phyloP scores from a whole-genome alignment of 1,139 yeast genomes.

The Lodderomyces pseudojiufengensis region DNA sequence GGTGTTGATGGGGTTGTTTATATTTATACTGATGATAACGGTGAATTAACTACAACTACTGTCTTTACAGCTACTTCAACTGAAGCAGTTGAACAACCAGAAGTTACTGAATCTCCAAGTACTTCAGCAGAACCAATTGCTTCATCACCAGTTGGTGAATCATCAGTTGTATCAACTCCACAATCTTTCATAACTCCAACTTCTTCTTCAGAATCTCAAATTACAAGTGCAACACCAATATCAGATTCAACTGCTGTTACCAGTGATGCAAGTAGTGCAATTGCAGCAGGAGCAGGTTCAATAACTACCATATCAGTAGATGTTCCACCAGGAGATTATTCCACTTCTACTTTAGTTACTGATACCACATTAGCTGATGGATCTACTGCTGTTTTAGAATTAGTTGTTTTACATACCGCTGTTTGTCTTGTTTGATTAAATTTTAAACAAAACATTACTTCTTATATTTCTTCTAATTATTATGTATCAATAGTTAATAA shows the following conservation, averaged over 20 bases:
- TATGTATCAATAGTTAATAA: too few relatives aligned
- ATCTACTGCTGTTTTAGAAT: slow-evolving; percentile 28
- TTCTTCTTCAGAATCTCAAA: slow-evolving; percentile 3
- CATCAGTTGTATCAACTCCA: slow-evolving; percentile 2
- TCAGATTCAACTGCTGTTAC: too few relatives aligned
- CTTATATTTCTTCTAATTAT: slow-evolving; percentile 3
- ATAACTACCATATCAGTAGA: slow-evolving; percentile 12
- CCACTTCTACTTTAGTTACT: slow-evolving; percentile 23
- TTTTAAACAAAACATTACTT: neutral
- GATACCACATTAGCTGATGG: slow-evolving; percentile 25
- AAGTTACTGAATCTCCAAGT: slow-evolving; percentile 5
- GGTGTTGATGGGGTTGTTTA: slow-evolving; percentile 33
- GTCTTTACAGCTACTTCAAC: slow-evolving; percentile 22
- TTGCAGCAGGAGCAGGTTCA: slow-evolving; percentile 5
- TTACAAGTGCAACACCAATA: slow-evolving; percentile 1
- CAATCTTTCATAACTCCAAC: slow-evolving; percentile 2
- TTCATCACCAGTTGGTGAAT: slow-evolving; percentile 2
- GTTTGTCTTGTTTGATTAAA: slow-evolving; percentile 16
- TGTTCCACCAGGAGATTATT: slow-evolving; percentile 24
- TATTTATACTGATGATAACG: slow-evolving; percentile 29
- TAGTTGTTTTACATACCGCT: slow-evolving; percentile 30
- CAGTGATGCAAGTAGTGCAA: slow-evolving; percentile 6
- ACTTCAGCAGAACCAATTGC: slow-evolving; percentile 2
- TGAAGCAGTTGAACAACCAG: slow-evolving; percentile 4
- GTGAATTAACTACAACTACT: slow-evolving; percentile 33